These are phyloP conservation scores for Dictyophora rubrovolvata DNA, from an alignment of 768 basidiomycete species.

Conservation along the genomic window DNA sequence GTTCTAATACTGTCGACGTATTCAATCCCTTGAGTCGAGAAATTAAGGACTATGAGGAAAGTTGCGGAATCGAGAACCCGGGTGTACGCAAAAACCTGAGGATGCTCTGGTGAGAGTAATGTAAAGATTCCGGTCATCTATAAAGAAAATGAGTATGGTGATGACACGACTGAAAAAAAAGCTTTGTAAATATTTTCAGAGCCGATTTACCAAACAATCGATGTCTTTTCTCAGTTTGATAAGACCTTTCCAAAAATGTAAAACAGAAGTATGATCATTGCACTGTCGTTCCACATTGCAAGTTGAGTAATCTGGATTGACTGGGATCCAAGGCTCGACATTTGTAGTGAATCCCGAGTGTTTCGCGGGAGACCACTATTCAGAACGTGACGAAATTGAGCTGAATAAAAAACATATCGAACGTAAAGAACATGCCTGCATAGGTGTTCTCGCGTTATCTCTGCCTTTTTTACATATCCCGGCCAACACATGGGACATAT, in stretches of 20 bases:
- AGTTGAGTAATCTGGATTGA: slow-evolving; percentile 52
- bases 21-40: slow-evolving; percentile 22
- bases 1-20: slow-evolving; percentile 1
- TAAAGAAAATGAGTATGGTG: no score
- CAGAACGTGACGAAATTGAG: not conserved
- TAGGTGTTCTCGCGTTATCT: slow-evolving; percentile 61
- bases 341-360: slow-evolving; percentile 60
- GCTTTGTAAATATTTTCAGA: not conserved
- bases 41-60: slow-evolving; percentile 35
- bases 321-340: slow-evolving; percentile 58
- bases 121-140: slow-evolving; percentile 56
- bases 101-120: slow-evolving; percentile 35
- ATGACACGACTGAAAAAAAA: no score
- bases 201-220: slow-evolving; percentile 38
- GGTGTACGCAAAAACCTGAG: slow-evolving; percentile 45
- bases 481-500: slow-evolving; percentile 54
- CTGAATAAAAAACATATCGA: not conserved
- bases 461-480: slow-evolving; percentile 52
- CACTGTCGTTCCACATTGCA: slow-evolving; percentile 49
- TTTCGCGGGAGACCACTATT: slow-evolving; percentile 43
- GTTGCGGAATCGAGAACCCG: slow-evolving; percentile 26
- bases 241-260: slow-evolving; percentile 50
- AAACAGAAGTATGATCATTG: slow-evolving; percentile 41
- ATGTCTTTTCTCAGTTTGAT: slow-evolving; percentile 42
- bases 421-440: slow-evolving; percentile 37